Base-by-base conservation (phyloP, 73 alveolate genomes). In the Paraurostyla sp. region DNA sequence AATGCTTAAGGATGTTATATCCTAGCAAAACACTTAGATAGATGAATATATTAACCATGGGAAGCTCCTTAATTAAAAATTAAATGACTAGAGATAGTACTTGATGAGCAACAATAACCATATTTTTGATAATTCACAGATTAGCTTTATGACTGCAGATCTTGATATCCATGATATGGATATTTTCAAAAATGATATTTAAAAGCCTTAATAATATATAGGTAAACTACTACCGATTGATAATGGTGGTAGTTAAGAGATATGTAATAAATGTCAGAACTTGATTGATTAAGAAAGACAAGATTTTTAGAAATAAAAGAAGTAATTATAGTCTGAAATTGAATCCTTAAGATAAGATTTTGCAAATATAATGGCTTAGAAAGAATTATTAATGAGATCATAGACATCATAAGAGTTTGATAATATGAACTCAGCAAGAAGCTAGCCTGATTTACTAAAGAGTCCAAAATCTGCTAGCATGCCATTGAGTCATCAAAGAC, bases 61-160 rank as follows among this genome's bases (percentile, higher is more conserved):
- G 32, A 40, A 78, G 25, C 13, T 32, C 29, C 63, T 78, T 40
- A 78, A 78, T 54, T 20, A 42, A 46, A 51, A 78, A 41, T 43
- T 78, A 1, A 54, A 78, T 22, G 78, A 78, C n/a, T 42, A 78
- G 32, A 40, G 80, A 40, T 15, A 25, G 23, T 78, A 43, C 29
- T 41, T 78, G 42, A 0, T 73, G 2, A 32, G 6, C n/a, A 73
- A 73, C 23, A 49, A 78, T 43, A 51, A 78, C 42, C 15, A 15
- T 13, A 6, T 54, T 9, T 54, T 78, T 35, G 89, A 78, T 54
- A 78, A 46, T 27, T 78, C 89, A 23, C 18, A 54, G 40, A 62
- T 78, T 9, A 32, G 68, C 78, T 78, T 51, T 51, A 78, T 78
- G 89, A 78, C 78, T 2, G 78, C 76, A 11, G 78, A 78, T 35